Percentiles rank a stretch among this genome's conserved stretches.
phyloP scores from a whole-genome alignment of 2,329 filamentous ascomycete genomes.

The Aspergillus tubingensis region DNA sequence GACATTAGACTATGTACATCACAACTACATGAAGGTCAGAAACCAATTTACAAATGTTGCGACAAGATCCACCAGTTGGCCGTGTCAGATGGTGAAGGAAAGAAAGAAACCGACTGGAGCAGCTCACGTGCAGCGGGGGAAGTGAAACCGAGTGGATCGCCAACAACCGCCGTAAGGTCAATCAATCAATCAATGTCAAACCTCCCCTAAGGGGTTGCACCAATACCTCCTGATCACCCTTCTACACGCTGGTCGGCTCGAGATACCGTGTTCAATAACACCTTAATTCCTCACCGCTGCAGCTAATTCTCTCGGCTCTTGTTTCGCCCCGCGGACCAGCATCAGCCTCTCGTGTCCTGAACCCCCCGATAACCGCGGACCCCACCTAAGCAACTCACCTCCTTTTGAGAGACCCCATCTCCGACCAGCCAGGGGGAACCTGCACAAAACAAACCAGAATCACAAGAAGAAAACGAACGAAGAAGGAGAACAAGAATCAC shows the following conservation, averaged over 20 bases:
- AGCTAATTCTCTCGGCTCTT: neutral
- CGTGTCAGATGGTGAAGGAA: neutral
- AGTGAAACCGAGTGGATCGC: conserved; percentile 9
- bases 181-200: conserved; percentile 10
- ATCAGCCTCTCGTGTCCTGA: neutral
- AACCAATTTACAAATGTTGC: neutral
- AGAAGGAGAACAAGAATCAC: too few relatives aligned
- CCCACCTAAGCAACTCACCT: conserved; percentile 18
- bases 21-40: too few relatives aligned
- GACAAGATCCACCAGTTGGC: conserved; percentile 1
- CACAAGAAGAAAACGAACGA: too few relatives aligned
- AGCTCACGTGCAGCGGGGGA: conserved; percentile 9
- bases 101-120: too few relatives aligned
- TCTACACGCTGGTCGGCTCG: neutral
- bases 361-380: conserved; percentile 8
- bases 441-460: too few relatives aligned
- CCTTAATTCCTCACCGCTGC: conserved; percentile 3
- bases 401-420: neutral
- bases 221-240: neutral
- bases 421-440: neutral
- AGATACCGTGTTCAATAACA: conserved; percentile 8
- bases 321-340: neutral
- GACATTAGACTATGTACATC: too few relatives aligned
- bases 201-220: conserved; percentile 1
- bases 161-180: neutral